Evolutionary conservation across 257 asterid species (phyloP).

Genomic region (Salvia miltiorrhiza): DNA sequence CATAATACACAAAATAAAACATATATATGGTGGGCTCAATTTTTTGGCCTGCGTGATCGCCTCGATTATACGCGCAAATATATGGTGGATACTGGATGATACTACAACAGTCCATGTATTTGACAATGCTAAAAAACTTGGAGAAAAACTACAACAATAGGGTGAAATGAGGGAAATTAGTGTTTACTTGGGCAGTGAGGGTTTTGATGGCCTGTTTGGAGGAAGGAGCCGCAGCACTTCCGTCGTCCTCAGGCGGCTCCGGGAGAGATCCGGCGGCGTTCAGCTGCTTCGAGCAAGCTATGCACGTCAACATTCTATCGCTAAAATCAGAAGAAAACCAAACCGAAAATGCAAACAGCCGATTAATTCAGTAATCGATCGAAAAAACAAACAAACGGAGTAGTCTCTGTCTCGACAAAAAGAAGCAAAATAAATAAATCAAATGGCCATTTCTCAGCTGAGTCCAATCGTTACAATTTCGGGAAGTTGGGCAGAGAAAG

Average conservation of each 20-base stretch:
- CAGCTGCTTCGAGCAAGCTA: constrained; percentile 81
- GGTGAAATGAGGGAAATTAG: background rate
- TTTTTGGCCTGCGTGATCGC: background rate
- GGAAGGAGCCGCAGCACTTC: constrained; percentile 42
- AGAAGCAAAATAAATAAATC: background rate
- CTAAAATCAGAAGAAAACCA: background rate
- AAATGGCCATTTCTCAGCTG: background rate
- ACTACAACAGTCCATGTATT: background rate
- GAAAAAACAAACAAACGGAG: background rate
- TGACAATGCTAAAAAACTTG: background rate
- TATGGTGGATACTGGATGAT: background rate
- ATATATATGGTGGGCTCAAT: background rate
- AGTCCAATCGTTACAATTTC: background rate
- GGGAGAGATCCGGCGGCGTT: constrained; percentile 62
- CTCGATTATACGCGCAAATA: background rate
- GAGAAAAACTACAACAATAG: background rate
- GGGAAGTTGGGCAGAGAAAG: background rate
- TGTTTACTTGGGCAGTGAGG: constrained; percentile 70
- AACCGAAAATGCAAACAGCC: background rate
- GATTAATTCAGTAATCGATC: background rate
- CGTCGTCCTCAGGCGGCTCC: constrained; percentile 51
- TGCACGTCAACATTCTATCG: constrained; percentile 81
- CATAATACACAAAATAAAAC: background rate
- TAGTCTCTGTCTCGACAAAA: background rate
- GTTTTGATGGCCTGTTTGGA: constrained; percentile 63